Base-by-base conservation (phyloP, 208 protist species). In the Tritrichomonas musculus region DNA sequence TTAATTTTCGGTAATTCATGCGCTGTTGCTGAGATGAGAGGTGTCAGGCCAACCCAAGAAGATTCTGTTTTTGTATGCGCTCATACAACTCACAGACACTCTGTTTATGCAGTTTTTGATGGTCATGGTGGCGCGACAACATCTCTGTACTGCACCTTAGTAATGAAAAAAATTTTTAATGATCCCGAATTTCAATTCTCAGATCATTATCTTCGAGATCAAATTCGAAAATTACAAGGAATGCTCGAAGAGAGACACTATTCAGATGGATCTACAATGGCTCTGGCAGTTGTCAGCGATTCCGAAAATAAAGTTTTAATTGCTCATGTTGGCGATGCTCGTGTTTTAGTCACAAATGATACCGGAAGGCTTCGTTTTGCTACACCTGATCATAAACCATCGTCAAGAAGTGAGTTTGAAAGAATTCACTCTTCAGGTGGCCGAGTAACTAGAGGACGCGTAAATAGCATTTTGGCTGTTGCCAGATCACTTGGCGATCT, bases 241-340 rank as follows among this genome's bases (percentile, higher is more conserved):
- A 39, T 47, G 5, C 17, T 88, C 14, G 27, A 53, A 88, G 27
- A 9, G 2, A 44, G 22, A 39, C 8, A 82, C 11, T 82, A n/a
- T 17, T 50, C 44, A 8, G 73, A 82, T 50, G 73, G 73, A 14
- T 82, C 73, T n/a, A 82, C 73, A 82, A 82, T 82, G 73, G 73
- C 73, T 50, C 57, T 88, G 9, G 73, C 44, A 11, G 41, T 82
- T 30, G 49, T 82, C 4, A 50, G 14, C 20, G 33, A 14, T n/a
- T 44, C 22, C 3, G 44, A 50, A 3, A 82, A 50, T 25, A 30
- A 82, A 17, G 41, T 82, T 5, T 11, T 82, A 50, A 47, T 39
- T 25, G 33, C 33, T n/a, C 73, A 82, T 30, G 4, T 82, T 1
- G 73, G 73, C 25, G 73, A 82, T 50, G 33, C 73, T 9, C 1